These are phyloP conservation scores for Geosmithia morbida DNA, from an alignment of 2,329 filamentous ascomycete species.

Conservation along the genomic window DNA sequence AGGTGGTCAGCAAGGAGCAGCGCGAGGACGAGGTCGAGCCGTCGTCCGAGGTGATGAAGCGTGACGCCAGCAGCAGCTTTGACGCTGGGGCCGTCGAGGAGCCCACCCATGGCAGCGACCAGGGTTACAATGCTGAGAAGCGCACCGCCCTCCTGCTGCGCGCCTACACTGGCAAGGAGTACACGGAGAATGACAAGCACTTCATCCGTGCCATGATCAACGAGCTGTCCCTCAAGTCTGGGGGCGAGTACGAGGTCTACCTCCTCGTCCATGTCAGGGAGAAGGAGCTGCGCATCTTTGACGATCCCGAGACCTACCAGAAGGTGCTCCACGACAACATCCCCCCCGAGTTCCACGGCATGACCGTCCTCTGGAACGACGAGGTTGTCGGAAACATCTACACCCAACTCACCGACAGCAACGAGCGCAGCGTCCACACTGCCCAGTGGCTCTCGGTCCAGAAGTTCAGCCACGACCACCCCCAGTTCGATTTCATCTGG, in stretches of 20 bases:
- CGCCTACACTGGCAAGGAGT: constrained; percentile 60
- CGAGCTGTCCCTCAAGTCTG: constrained; percentile 61
- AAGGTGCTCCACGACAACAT: constrained; percentile 46
- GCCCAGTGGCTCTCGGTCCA: constrained; percentile 61
- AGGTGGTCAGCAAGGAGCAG: not conserved
- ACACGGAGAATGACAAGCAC: constrained; percentile 66
- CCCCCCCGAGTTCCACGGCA: constrained; percentile 54
- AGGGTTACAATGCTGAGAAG: constrained; percentile 19
- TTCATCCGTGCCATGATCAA: constrained; percentile 66
- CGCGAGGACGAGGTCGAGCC: not conserved
- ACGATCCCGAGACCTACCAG: constrained; percentile 43
- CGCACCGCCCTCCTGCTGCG: constrained; percentile 65
- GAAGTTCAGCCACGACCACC: constrained; percentile 61
- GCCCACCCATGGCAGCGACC: constrained; percentile 4
- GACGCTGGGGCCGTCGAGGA: constrained; percentile 3
- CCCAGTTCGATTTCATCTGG: constrained; percentile 71
- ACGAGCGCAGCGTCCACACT: constrained; percentile 37
- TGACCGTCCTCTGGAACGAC: constrained; percentile 64
- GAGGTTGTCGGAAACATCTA: constrained; percentile 64
- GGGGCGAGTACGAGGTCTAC: constrained; percentile 70
- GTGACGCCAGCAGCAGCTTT: constrained; percentile 1
- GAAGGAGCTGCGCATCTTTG: constrained; percentile 39
- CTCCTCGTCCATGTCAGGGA: constrained; percentile 69
- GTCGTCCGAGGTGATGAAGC: constrained; percentile 5
- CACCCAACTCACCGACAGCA: constrained; percentile 51